Evolutionary conservation across 768 basidiomycete species (phyloP).

Genomic region (Asterophora parasitica): DNA sequence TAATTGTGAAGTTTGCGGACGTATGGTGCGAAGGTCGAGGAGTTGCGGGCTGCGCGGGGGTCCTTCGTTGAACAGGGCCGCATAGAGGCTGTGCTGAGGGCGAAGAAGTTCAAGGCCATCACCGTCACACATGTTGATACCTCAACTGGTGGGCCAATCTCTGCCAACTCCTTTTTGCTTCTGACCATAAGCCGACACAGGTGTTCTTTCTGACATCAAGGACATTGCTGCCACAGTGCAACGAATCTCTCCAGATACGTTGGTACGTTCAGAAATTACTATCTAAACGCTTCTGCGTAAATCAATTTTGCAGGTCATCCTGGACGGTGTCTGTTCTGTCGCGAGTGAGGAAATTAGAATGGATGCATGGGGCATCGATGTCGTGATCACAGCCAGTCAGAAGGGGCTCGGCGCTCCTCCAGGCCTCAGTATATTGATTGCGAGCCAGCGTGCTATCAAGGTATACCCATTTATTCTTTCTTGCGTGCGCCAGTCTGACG

Average conservation of each 20-base stretch:
- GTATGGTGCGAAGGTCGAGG: slow-evolving; percentile 78
- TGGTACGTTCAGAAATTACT: slow-evolving; percentile 36
- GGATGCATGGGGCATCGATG: slow-evolving; percentile 86
- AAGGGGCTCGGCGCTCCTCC: slow-evolving; percentile 87
- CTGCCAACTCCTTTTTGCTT: not conserved
- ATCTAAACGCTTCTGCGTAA: not conserved
- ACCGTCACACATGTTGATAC: slow-evolving; percentile 92
- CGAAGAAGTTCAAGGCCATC: slow-evolving; percentile 73
- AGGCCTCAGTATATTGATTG: slow-evolving; percentile 76
- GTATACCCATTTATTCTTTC: slow-evolving; percentile 22
- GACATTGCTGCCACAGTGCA: slow-evolving; percentile 62
- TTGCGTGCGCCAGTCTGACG: not conserved
- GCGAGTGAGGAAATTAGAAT: slow-evolving; percentile 86
- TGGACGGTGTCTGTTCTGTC: slow-evolving; percentile 91
- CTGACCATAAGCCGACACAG: slow-evolving; percentile 24
- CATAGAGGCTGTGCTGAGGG: slow-evolving; percentile 56
- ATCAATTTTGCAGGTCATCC: slow-evolving; percentile 42
- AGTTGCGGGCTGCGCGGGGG: slow-evolving; percentile 68
- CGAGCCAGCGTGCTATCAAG: slow-evolving; percentile 66
- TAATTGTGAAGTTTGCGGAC: slow-evolving; percentile 52
- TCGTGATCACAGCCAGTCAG: slow-evolving; percentile 75
- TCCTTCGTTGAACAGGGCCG: slow-evolving; percentile 48
- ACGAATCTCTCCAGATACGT: slow-evolving; percentile 72
- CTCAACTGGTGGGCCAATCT: slow-evolving; percentile 49
- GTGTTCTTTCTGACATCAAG: slow-evolving; percentile 74